Percentiles rank a stretch among this genome's conserved stretches.
These are phyloP conservation scores for Pseudogymnoascus destructans DNA, from an alignment of 2,329 filamentous ascomycete genomes.

Conservation along the genomic window DNA sequence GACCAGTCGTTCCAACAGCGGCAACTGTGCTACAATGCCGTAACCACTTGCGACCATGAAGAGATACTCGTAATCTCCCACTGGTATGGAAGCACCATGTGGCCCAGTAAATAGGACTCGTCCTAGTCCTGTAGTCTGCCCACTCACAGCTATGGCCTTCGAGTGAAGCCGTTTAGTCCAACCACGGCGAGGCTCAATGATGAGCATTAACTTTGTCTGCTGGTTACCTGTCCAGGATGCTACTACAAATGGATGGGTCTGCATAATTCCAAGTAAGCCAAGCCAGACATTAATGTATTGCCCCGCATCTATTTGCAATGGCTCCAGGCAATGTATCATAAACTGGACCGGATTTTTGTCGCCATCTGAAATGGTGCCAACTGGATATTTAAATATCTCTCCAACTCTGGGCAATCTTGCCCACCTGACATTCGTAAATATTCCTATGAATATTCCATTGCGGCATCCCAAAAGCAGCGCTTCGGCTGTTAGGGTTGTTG, in stretches of 20 bases:
- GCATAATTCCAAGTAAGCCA: slow-evolving; percentile 14
- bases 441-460: slow-evolving; percentile 11
- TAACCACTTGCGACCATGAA: slow-evolving; percentile 16
- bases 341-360: neutral
- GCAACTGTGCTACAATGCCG: slow-evolving; percentile 10
- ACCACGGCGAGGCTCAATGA: slow-evolving; percentile 12
- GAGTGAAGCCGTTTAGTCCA: slow-evolving; percentile 13
- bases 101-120: slow-evolving; percentile 14
- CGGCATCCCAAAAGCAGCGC: neutral
- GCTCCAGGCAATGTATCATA: slow-evolving; percentile 8
- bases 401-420: slow-evolving; percentile 9
- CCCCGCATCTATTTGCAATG: neutral
- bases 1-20: slow-evolving; percentile 13
- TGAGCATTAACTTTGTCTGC: slow-evolving; percentile 20
- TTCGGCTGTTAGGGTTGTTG: neutral
- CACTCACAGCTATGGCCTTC: neutral
- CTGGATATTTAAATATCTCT: neutral
- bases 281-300: slow-evolving; percentile 14
- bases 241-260: slow-evolving; percentile 24
- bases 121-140: slow-evolving; percentile 9
- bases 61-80: slow-evolving; percentile 14
- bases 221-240: slow-evolving; percentile 18
- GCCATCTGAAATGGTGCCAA: neutral
- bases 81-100: slow-evolving; percentile 9
- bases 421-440: slow-evolving; percentile 15